Conservation (phyloP, 202 grass and related monocot species). For the Dendrocalamus latiflorus region DNA sequence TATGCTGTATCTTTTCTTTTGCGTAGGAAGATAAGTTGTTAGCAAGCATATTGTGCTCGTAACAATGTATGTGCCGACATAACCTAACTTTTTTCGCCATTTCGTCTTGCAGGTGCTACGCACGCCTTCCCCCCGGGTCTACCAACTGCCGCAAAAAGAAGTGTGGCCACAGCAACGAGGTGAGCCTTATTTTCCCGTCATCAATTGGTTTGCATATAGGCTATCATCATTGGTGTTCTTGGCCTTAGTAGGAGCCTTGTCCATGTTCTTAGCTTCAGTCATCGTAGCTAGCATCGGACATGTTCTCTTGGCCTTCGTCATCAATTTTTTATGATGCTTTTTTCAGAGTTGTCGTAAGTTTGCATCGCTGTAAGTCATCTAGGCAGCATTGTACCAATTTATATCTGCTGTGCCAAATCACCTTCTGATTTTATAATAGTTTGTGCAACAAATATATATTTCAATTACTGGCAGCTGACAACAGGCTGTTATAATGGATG, state of each 20-base stretch:
- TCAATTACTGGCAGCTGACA: neutral
- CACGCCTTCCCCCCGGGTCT: constrained; percentile 22
- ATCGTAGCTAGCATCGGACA: neutral
- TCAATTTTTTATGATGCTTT: too few species aligned
- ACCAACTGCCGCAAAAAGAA: constrained; percentile 47
- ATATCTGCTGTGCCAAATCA: too few species aligned
- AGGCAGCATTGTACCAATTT: too few species aligned
- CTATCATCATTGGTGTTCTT: neutral
- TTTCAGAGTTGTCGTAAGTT: too few species aligned
- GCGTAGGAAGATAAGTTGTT: too few species aligned
- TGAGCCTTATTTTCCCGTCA: neutral
- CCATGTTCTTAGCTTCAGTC: neutral
- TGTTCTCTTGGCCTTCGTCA: too few species aligned
- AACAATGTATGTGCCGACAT: neutral
- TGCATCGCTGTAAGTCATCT: too few species aligned
- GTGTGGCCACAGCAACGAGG: constrained; percentile 33
- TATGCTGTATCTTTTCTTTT: neutral
- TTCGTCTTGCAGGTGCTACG: constrained; percentile 36
- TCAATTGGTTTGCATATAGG: neutral
- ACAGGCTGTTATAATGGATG: neutral
- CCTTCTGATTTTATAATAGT: neutral
- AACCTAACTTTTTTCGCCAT: too few species aligned
- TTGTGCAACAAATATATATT: neutral
- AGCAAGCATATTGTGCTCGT: neutral
- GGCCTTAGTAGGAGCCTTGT: neutral